Conservation (phyloP, 78 protist species). For the Cavenderia fasciculata region DNA sequence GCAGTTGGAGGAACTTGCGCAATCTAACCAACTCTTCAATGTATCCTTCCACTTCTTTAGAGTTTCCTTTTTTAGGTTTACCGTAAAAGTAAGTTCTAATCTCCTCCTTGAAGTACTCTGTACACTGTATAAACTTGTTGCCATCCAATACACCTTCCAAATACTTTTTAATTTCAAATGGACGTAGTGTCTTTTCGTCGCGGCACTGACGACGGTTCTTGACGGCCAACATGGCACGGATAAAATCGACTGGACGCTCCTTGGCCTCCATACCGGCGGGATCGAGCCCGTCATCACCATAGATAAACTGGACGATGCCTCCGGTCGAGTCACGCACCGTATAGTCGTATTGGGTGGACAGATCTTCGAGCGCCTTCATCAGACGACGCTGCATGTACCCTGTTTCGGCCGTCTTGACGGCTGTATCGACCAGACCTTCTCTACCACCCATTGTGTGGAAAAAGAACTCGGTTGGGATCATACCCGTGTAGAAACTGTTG, state of each 20-base stretch:
- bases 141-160: background rate
- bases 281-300: slow-evolving; percentile 99
- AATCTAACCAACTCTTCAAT: slow-evolving; percentile 17
- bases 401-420: slow-evolving; percentile 99
- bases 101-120: slow-evolving; percentile 55
- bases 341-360: slow-evolving; percentile 93
- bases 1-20: slow-evolving; percentile 20
- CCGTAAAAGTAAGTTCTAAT: slow-evolving; percentile 30
- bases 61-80: background rate
- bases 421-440: slow-evolving; percentile 98
- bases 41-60: slow-evolving; percentile 43
- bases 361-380: slow-evolving; percentile 97
- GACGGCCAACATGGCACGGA: slow-evolving; percentile 63
- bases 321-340: slow-evolving; percentile 94
- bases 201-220: background rate
- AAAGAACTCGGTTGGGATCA: slow-evolving; percentile 98
- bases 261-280: slow-evolving; percentile 87
- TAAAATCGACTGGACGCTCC: slow-evolving; percentile 83
- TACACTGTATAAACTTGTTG: background rate
- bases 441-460: slow-evolving; percentile 99
- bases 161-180: slow-evolving; percentile 8
- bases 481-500: slow-evolving; percentile 98
- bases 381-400: slow-evolving; percentile 98
- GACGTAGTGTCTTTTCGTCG: slow-evolving; percentile 21
- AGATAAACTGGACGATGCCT: slow-evolving; percentile 86